Evolutionary conservation across 2,329 filamentous ascomycete genomes (phyloP), one percentile per base, ranked within the genome.

Genomic region (Thyridium curvatum): DNA sequence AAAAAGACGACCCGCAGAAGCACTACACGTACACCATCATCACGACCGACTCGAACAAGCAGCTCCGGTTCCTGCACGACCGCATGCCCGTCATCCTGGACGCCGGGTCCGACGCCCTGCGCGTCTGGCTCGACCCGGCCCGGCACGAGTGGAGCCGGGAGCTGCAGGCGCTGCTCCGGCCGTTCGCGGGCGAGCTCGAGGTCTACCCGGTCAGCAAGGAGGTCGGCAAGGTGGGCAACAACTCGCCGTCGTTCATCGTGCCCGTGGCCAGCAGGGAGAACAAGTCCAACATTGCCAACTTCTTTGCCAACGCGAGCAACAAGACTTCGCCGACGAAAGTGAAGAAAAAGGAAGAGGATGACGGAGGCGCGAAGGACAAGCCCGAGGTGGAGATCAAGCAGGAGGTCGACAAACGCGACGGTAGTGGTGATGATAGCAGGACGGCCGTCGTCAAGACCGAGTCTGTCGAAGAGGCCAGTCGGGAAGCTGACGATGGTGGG

Each of bases 41-140:
- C 58, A 98, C 93, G 1, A 97, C 91, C 2, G 76, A 83, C 43
- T 86, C 88, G 8, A 95, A 91, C 52, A 70, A 81, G 45, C 84
- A 91, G 56, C 70, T 97, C 35, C 80, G 72, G 18, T 97, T 95
- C 49, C 69, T 98, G 14, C 93, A 98, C 56, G 84, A 94, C 53
- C 82, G 93, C 13, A 98, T 98, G 93, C 93, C 93, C 0, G 91
- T 95, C 6, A 86, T 97, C 21, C 60, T 98, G 1, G 82, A 96
- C 6, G 79, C 85, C 4, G 80, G 79, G 4, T 87, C 83, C 1
- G 73, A 85, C 2, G 74, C 70, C 10, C 69, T 95, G 53, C 73
- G 67, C 39, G 79, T 59, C 4, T 96, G 89, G 89, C 70, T 97
- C 14, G 85, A 96, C 55, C 88, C 88, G 0, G 64, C 58, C 2